phyloP scores from a whole-genome alignment of 2,329 filamentous ascomycete genomes.

The Emmonsiellopsis sp. region DNA sequence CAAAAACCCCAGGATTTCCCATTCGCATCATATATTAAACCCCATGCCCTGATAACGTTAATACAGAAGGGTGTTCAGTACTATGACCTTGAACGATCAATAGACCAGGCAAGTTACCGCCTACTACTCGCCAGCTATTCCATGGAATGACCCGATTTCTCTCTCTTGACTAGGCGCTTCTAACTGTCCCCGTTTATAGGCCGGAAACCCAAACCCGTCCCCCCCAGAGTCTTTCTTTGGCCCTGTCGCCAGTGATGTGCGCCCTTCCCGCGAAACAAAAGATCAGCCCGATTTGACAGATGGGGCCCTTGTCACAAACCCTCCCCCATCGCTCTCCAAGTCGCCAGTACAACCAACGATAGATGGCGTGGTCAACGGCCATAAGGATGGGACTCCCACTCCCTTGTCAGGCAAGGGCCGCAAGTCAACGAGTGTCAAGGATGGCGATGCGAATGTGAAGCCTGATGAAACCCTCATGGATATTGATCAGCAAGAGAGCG shows the following conservation, averaged over 20 bases:
- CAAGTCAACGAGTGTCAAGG: slow-evolving; percentile 22
- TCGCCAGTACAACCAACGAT: slow-evolving; percentile 22
- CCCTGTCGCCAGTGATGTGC: slow-evolving; percentile 28
- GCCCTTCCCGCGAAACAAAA: slow-evolving; percentile 17
- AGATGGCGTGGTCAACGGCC: slow-evolving; percentile 30
- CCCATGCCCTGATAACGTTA: slow-evolving; percentile 50
- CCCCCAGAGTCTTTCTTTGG: slow-evolving; percentile 39
- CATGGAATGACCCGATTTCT: not conserved
- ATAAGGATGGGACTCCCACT: slow-evolving; percentile 20
- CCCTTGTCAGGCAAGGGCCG: slow-evolving; percentile 22
- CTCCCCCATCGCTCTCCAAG: slow-evolving; percentile 19
- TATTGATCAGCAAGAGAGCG: slow-evolving; percentile 28
- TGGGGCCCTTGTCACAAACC: slow-evolving; percentile 19
- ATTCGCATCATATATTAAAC: slow-evolving; percentile 50
- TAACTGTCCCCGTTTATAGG: slow-evolving; percentile 18
- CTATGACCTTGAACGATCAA: slow-evolving; percentile 39
- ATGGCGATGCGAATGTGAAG: slow-evolving; percentile 20
- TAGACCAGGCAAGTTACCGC: slow-evolving; percentile 36
- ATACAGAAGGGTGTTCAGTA: slow-evolving; percentile 55
- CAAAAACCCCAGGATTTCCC: slow-evolving; percentile 51
- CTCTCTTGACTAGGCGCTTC: not conserved
- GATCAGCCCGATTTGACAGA: slow-evolving; percentile 8
- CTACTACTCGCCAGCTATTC: slow-evolving; percentile 1
- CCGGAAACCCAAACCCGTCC: slow-evolving; percentile 26
- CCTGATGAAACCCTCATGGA: slow-evolving; percentile 30